Conservation (phyloP, 768 basidiomycete genomes). For the Termitomyces sp. region DNA sequence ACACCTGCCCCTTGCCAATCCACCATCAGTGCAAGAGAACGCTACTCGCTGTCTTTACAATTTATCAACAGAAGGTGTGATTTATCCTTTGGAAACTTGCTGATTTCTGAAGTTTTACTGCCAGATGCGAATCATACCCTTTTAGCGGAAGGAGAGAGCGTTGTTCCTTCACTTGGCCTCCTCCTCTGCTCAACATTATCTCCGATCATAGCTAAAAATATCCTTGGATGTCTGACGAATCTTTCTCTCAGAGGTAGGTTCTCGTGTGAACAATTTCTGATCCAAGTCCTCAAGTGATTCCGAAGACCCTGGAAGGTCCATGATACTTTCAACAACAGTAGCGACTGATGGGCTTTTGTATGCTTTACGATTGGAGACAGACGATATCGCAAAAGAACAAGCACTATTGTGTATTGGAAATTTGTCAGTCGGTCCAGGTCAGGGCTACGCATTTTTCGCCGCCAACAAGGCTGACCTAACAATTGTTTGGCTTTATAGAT, state of each 20-base stretch:
- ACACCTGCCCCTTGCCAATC: neutral
- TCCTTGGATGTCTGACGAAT: slow-evolving; percentile 15
- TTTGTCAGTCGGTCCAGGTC: slow-evolving; percentile 12
- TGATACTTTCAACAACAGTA: slow-evolving; percentile 4
- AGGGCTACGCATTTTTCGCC: neutral
- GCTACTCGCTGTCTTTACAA: slow-evolving; percentile 15
- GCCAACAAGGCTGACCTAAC: neutral
- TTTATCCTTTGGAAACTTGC: neutral
- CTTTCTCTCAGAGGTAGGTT: slow-evolving; percentile 14
- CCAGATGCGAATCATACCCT: slow-evolving; percentile 8
- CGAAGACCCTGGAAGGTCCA: slow-evolving; percentile 11
- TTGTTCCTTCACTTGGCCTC: slow-evolving; percentile 6
- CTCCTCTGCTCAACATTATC: slow-evolving; percentile 6
- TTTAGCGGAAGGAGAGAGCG: slow-evolving; percentile 1
- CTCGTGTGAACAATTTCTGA: neutral
- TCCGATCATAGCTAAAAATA: slow-evolving; percentile 6
- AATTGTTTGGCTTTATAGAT: neutral
- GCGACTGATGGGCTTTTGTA: slow-evolving; percentile 6
- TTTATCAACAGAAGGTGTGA: slow-evolving; percentile 13
- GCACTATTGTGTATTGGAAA: slow-evolving; percentile 15
- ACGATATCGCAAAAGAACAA: slow-evolving; percentile 11
- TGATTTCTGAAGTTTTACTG: neutral
- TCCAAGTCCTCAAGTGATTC: neutral
- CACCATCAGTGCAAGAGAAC: slow-evolving; percentile 10
- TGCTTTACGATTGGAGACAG: slow-evolving; percentile 3